phyloP scores from a whole-genome alignment of 106 monocot species.

The Narthecium ossifragum region DNA sequence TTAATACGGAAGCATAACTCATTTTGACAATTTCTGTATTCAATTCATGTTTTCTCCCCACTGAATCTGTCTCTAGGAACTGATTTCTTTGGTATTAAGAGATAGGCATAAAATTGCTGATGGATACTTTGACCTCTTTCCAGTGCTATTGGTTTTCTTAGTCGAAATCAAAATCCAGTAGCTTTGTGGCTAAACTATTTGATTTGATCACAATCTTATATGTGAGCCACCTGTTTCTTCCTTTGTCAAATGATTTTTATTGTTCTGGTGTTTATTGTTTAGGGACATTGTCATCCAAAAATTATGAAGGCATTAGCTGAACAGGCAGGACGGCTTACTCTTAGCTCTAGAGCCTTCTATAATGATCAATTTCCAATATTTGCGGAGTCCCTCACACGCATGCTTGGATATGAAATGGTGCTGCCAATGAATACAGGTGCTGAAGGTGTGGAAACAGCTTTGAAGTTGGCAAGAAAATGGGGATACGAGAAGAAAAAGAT shows the following conservation, averaged over 20 bases:
- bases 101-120: too few relatives aligned
- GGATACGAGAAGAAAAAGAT: conserved; percentile 95
- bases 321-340: conserved; percentile 82
- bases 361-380: conserved; percentile 95
- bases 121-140: too few relatives aligned
- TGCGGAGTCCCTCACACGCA: conserved; percentile 59
- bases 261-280: background rate
- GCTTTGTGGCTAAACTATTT: too few relatives aligned
- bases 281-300: conserved; percentile 99
- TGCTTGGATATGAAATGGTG: conserved; percentile 96
- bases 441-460: conserved; percentile 94
- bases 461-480: conserved; percentile 97
- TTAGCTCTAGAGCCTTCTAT: conserved; percentile 97
- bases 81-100: too few relatives aligned
- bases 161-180: too few relatives aligned
- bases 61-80: too few relatives aligned
- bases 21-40: too few relatives aligned
- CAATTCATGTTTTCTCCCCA: too few relatives aligned
- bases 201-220: too few relatives aligned
- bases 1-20: too few relatives aligned
- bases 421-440: conserved; percentile 99
- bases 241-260: background rate
- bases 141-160: too few relatives aligned
- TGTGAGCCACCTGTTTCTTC: too few relatives aligned
- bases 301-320: conserved; percentile 71